Evolutionary conservation across 306 rosid genomes (phyloP).

Genomic region (Acacia confusa): DNA sequence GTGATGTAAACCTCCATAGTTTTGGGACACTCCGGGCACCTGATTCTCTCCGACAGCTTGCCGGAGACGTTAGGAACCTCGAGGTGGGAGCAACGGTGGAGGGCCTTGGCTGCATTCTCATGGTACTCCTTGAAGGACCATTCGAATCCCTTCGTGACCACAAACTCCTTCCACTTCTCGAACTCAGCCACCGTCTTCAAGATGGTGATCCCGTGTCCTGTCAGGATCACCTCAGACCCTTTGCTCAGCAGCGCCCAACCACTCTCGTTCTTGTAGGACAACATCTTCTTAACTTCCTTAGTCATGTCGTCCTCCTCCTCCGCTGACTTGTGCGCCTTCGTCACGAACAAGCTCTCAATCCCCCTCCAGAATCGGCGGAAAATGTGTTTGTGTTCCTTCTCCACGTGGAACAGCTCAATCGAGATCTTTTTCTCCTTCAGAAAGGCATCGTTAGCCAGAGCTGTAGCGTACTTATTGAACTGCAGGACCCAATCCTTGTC

Average conservation of each 20-base stretch:
- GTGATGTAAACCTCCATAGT: slow-evolving; percentile 41
- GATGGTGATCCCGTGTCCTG: slow-evolving; percentile 54
- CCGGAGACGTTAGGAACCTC: slow-evolving; percentile 36
- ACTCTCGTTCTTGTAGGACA: slow-evolving; percentile 66
- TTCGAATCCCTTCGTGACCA: slow-evolving; percentile 35
- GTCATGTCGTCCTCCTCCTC: slow-evolving; percentile 30
- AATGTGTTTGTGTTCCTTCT: slow-evolving; percentile 40
- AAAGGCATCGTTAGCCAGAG: slow-evolving; percentile 38
- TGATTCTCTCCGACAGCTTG: slow-evolving; percentile 34
- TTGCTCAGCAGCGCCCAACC: slow-evolving; percentile 67
- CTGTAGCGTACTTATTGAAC: slow-evolving; percentile 45
- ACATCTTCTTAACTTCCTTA: slow-evolving; percentile 57
- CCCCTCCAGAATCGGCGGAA: slow-evolving; percentile 43
- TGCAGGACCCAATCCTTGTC: slow-evolving; percentile 60
- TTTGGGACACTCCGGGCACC: slow-evolving; percentile 41
- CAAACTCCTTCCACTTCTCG: slow-evolving; percentile 61
- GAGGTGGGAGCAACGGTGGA: slow-evolving; percentile 38
- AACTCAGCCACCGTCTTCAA: slow-evolving; percentile 55
- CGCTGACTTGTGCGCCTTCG: slow-evolving; percentile 38
- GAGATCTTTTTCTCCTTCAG: slow-evolving; percentile 47
- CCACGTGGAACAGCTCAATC: slow-evolving; percentile 47
- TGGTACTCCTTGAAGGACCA: slow-evolving; percentile 29
- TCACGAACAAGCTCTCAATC: slow-evolving; percentile 55
- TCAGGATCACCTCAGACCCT: slow-evolving; percentile 47
- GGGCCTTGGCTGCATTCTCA: background rate